Conservation (phyloP, 2,329 filamentous ascomycete species). For the Hirsutella minnesotensis region DNA sequence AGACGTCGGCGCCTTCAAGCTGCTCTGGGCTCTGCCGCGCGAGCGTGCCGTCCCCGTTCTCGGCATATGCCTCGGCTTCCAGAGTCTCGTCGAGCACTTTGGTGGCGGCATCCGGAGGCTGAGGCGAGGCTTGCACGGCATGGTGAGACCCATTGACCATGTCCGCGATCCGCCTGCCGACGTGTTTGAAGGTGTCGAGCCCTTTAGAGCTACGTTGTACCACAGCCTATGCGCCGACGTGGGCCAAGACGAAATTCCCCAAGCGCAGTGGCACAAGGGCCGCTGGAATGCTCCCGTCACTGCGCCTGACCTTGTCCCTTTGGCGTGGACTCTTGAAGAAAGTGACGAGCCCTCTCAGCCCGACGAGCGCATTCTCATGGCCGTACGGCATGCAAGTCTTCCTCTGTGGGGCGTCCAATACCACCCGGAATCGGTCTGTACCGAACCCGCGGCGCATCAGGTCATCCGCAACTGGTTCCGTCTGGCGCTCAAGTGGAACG, state of each 20-base stretch:
- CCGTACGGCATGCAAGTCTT: conserved; percentile 50
- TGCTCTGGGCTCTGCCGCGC: conserved; percentile 58
- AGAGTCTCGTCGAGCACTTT: conserved; percentile 61
- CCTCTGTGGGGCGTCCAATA: conserved; percentile 87
- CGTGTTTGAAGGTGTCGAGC: conserved; percentile 51
- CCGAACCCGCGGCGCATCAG: conserved; percentile 50
- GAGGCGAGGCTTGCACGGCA: conserved; percentile 67
- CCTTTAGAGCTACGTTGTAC: conserved; percentile 64
- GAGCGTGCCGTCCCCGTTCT: conserved; percentile 60
- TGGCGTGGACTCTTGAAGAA: conserved; percentile 50
- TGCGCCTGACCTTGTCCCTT: conserved; percentile 35
- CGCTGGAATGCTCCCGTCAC: conserved; percentile 26
- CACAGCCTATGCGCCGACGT: conserved; percentile 51
- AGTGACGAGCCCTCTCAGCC: conserved; percentile 19
- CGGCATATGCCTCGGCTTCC: conserved; percentile 83
- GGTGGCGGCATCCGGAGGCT: conserved; percentile 57
- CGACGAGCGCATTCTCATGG: conserved; percentile 59
- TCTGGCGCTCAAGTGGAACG: conserved; percentile 50
- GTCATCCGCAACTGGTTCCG: conserved; percentile 69
- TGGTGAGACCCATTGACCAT: conserved; percentile 59
- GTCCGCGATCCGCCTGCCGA: conserved; percentile 24
- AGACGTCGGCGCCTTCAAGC: conserved; percentile 75
- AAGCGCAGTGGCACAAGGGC: conserved; percentile 20
- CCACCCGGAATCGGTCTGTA: conserved; percentile 82
- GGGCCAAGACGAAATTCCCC: conserved; percentile 30